Percentiles rank a stretch among this genome's conserved stretches.
phyloP scores from a whole-genome alignment of 228 moss, liverwort and hornwort genomes.

The Sphagnum fallax region DNA sequence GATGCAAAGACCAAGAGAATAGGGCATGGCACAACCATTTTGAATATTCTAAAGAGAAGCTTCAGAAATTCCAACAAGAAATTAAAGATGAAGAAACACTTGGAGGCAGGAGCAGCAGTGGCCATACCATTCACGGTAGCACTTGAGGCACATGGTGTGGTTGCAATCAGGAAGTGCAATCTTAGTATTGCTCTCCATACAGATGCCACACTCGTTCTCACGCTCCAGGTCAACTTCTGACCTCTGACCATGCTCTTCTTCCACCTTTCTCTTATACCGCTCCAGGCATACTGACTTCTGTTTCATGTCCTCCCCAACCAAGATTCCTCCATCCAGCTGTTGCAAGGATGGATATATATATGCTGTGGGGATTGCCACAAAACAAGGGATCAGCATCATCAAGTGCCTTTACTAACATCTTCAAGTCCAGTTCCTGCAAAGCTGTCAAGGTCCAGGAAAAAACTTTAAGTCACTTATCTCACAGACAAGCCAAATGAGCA shows the following conservation, averaged over 20 bases:
- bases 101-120: too few relatives aligned
- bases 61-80: too few relatives aligned
- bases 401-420: too few relatives aligned
- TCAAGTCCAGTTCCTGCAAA: too few relatives aligned
- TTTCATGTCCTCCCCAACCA: slow-evolving; percentile 68
- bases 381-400: too few relatives aligned
- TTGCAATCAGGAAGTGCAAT: slow-evolving; percentile 33
- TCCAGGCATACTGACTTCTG: slow-evolving; percentile 66
- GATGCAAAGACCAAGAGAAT: background rate
- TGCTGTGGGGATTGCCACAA: slow-evolving; percentile 15
- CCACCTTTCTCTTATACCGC: slow-evolving; percentile 68
- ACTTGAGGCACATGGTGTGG: slow-evolving; percentile 32
- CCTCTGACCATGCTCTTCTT: slow-evolving; percentile 63
- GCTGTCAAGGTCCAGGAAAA: too few relatives aligned
- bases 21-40: background rate
- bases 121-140: slow-evolving; percentile 26
- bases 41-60: too few relatives aligned
- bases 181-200: slow-evolving; percentile 56
- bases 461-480: too few relatives aligned
- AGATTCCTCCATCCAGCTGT: slow-evolving; percentile 66
- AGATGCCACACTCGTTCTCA: slow-evolving; percentile 74
- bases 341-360: slow-evolving; percentile 72
- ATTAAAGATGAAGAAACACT: too few relatives aligned
- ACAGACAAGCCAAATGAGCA: too few relatives aligned
- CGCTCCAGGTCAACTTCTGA: slow-evolving; percentile 68